phyloP scores from a whole-genome alignment of 345 rosid genomes.

The Melaleuca quinquenervia region DNA sequence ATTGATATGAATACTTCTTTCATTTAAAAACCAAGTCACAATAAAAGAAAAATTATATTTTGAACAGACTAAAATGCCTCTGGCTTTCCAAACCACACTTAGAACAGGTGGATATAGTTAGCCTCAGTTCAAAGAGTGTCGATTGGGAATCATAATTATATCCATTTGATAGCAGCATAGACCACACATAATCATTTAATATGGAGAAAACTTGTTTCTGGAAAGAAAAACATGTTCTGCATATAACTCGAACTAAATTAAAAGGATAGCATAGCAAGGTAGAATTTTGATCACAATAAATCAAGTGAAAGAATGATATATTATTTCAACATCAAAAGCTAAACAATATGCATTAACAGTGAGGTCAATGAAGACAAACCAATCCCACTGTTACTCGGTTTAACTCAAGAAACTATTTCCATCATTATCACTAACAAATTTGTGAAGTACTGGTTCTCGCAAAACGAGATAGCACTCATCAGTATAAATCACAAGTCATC shows the following conservation, averaged over 20 bases:
- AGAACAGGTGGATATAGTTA: not conserved
- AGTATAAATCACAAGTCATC: not conserved
- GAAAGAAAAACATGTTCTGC: not conserved
- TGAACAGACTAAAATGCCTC: not conserved
- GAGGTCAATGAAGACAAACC: not conserved
- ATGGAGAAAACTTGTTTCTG: not conserved
- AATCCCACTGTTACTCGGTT: not conserved
- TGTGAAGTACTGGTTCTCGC: not conserved
- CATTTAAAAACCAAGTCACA: not conserved
- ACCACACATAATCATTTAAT: not conserved
- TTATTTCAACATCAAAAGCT: not conserved
- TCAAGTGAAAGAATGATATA: not conserved
- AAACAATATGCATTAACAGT: not conserved
- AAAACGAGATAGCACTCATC: not conserved
- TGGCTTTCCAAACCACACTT: not conserved
- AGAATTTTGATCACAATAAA: not conserved
- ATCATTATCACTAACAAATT: not conserved
- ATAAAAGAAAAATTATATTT: not conserved
- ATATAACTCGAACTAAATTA: not conserved
- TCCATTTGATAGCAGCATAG: not conserved
- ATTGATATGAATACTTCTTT: not conserved
- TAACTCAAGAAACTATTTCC: not conserved
- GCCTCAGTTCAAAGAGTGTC: not conserved
- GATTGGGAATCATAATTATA: not conserved
- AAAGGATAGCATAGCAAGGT: not conserved